Conservation (phyloP, 1,284 basidiomycete genomes). For the Sphaerobolus stellatus region DNA sequence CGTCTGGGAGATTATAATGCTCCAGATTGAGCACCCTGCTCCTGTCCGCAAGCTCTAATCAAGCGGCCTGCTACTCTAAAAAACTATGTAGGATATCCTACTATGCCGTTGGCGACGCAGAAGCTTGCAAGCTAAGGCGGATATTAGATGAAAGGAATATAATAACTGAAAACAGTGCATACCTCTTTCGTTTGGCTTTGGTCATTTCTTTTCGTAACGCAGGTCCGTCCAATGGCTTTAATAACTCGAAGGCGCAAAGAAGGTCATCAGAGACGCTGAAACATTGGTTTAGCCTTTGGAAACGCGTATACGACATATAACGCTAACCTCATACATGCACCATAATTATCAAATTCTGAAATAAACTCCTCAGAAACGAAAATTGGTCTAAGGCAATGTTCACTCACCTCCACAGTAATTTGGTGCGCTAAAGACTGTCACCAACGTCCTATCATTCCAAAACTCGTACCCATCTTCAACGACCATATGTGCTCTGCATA, state of each 20-base stretch:
- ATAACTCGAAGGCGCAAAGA: slow-evolving; percentile 94
- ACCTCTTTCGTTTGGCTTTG: slow-evolving; percentile 97
- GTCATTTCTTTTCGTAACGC: slow-evolving; percentile 99
- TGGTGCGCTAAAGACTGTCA: slow-evolving; percentile 98
- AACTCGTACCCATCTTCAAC: slow-evolving; percentile 99
- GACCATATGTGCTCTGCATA: slow-evolving; percentile 99
- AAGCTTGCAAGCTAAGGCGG: neutral
- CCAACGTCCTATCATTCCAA: slow-evolving; percentile 98
- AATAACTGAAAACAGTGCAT: slow-evolving; percentile 13
- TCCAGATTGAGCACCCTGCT: too few relatives aligned
- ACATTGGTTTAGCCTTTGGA: slow-evolving; percentile 23
- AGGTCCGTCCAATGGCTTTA: slow-evolving; percentile 94
- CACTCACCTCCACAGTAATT: slow-evolving; percentile 94
- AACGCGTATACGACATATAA: slow-evolving; percentile 19
- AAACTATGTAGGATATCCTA: too few relatives aligned
- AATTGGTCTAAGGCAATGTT: slow-evolving; percentile 9
- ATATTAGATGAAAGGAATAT: neutral
- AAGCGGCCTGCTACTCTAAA: too few relatives aligned
- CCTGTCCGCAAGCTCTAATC: too few relatives aligned
- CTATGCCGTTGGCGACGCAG: slow-evolving; percentile 6
- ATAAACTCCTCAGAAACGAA: slow-evolving; percentile 16
- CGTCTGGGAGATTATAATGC: slow-evolving; percentile 7
- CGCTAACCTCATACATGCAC: slow-evolving; percentile 85
- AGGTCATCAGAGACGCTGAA: slow-evolving; percentile 95
- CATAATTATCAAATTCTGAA: slow-evolving; percentile 96